Percentiles rank a stretch among this genome's conserved stretches.
Evolutionary conservation across 2,329 filamentous ascomycete genomes (phyloP).

Genomic region (Fusarium nematophilum): DNA sequence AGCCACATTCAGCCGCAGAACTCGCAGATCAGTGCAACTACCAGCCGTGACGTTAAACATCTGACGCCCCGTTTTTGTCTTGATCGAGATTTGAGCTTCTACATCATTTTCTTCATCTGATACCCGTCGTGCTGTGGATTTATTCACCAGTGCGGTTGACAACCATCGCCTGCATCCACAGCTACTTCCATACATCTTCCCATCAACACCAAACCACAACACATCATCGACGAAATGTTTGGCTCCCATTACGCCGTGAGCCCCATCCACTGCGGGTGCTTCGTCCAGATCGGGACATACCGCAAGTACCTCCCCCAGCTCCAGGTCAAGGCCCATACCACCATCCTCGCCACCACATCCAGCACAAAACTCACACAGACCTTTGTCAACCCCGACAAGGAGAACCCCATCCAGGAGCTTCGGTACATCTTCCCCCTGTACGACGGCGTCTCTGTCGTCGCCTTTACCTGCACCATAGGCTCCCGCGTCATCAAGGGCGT

Average conservation of each 20-base stretch:
- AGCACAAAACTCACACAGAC: conserved; percentile 64
- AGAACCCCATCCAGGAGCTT: conserved; percentile 55
- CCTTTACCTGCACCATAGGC: conserved; percentile 73
- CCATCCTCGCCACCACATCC: conserved; percentile 66
- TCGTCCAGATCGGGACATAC: conserved; percentile 36
- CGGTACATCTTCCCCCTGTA: conserved; percentile 78
- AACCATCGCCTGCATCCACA: too few species aligned
- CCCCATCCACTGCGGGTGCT: conserved; percentile 49
- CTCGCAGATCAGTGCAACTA: too few species aligned
- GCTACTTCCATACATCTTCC: too few species aligned
- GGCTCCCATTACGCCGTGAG: background rate
- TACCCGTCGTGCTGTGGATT: too few species aligned
- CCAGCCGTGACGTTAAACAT: too few species aligned
- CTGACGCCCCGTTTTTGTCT: too few species aligned
- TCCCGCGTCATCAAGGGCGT: conserved; percentile 69
- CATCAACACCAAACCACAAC: background rate
- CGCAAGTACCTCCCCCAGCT: conserved; percentile 68
- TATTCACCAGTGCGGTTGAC: too few species aligned
- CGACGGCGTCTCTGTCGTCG: conserved; percentile 76
- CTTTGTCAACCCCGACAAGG: conserved; percentile 67
- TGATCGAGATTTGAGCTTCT: too few species aligned
- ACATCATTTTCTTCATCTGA: too few species aligned
- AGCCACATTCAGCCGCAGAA: too few species aligned
- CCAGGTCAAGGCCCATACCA: conserved; percentile 67
- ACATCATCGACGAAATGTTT: conserved; percentile 7